Evolutionary conservation across 306 rosid genomes (phyloP).

Genomic region (Canavalia ensiformis): DNA sequence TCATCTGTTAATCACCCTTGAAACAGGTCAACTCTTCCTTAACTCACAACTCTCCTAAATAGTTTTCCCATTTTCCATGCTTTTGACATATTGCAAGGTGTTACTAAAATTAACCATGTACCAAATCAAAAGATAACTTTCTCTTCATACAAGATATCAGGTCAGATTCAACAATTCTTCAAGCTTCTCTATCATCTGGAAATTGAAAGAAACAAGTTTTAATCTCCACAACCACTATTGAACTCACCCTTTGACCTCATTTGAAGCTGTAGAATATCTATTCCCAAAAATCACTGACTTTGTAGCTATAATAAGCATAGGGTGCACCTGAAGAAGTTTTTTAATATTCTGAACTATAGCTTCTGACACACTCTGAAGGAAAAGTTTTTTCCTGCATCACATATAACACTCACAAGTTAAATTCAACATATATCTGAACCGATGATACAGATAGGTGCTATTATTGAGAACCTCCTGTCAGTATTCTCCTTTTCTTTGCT

Average conservation of each 20-base stretch:
- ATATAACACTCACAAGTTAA: constrained; percentile 39
- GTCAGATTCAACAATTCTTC: constrained; percentile 13
- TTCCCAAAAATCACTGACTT: constrained; percentile 73
- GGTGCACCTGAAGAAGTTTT: constrained; percentile 80
- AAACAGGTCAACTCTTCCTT: constrained; percentile 36
- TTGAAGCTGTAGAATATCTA: constrained; percentile 53
- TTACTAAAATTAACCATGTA: constrained; percentile 31
- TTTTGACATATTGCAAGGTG: constrained; percentile 17
- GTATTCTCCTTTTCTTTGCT: constrained; percentile 20
- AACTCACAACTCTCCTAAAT: constrained; percentile 19
- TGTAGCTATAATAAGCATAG: constrained; percentile 81
- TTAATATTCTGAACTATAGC: constrained; percentile 79
- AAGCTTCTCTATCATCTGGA: constrained; percentile 24
- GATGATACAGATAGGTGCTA: neutral
- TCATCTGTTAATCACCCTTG: constrained; percentile 4
- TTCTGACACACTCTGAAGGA: constrained; percentile 75
- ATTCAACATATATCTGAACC: constrained; percentile 39
- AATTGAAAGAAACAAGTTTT: constrained; percentile 20
- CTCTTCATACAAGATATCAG: constrained; percentile 28
- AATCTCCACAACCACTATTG: constrained; percentile 31
- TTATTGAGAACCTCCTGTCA: constrained; percentile 32
- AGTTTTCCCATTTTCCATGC: neutral
- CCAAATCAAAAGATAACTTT: constrained; percentile 34
- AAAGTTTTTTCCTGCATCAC: constrained; percentile 72
- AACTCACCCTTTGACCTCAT: constrained; percentile 70